phyloP scores from a whole-genome alignment of 148 eudicot species.

The Chenopodium suecicum region DNA sequence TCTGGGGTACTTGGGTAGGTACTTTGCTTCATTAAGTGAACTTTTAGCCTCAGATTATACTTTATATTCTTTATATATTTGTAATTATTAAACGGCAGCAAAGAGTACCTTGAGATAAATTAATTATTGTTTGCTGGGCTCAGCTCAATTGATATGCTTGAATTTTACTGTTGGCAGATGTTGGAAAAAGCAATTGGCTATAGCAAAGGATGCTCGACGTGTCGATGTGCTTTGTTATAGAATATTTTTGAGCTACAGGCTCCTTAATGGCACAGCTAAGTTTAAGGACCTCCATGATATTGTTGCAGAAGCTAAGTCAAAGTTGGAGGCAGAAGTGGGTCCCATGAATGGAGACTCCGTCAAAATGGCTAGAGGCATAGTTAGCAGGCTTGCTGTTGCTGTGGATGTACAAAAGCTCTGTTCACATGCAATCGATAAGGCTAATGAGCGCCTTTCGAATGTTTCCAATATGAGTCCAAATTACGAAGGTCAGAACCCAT shows the following conservation, averaged over 20 bases:
- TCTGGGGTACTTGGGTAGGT: slow-evolving; percentile 83
- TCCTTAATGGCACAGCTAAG: slow-evolving; percentile 69
- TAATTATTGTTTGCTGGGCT: background rate
- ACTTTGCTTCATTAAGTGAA: slow-evolving; percentile 13
- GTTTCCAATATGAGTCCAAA: slow-evolving; percentile 33
- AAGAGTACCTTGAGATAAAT: background rate
- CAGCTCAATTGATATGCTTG: slow-evolving; percentile 8
- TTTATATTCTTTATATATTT: background rate
- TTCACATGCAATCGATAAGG: slow-evolving; percentile 69
- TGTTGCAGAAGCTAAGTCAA: slow-evolving; percentile 61
- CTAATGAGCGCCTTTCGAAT: slow-evolving; percentile 63
- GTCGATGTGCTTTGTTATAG: slow-evolving; percentile 77
- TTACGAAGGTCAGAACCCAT: slow-evolving; percentile 43
- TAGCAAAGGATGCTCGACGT: slow-evolving; percentile 83
- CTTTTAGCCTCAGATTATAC: background rate
- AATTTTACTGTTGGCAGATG: slow-evolving; percentile 41
- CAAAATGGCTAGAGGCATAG: slow-evolving; percentile 73
- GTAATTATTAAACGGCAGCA: background rate
- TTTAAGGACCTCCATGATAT: slow-evolving; percentile 74
- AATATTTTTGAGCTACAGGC: slow-evolving; percentile 73
- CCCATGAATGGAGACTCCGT: slow-evolving; percentile 64
- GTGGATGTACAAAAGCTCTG: slow-evolving; percentile 77
- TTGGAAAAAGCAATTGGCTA: slow-evolving; percentile 85
- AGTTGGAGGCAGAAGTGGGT: slow-evolving; percentile 80
- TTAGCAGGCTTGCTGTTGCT: slow-evolving; percentile 78